Base-by-base conservation (phyloP, 345 rosid species). In the Euphorbia lathyris region DNA sequence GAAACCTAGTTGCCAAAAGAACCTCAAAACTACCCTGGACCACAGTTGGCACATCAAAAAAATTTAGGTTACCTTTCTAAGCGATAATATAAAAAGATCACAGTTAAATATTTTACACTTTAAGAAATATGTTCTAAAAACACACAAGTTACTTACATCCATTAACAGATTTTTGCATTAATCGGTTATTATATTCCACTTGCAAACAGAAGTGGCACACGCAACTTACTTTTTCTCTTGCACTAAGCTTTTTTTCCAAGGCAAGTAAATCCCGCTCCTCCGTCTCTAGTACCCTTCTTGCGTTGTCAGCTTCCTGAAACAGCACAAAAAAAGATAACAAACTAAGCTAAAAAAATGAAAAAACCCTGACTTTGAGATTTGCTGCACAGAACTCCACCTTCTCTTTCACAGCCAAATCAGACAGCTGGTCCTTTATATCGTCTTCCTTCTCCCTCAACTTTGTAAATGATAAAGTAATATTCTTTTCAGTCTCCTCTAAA, bases 161-260 rank as follows among this genome's bases (percentile, higher is more conserved):
- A 52, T 59, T 26, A 36, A 48, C 63, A 57, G 38, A 43, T 13
- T 42, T 38, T 56, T 63, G 40, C 30, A 59, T 11, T 58, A 52
- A 23, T 52, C 34, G 13, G 19, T n/a, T 40, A 4, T n/a, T 62
- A 27, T 43, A 27, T 52, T 36, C 10, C 36, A 22, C 32, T 34
- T 53, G 58, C 57, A 62, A 51, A 29, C 67, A 50, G 6, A 52
- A 9, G 52, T 45, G 67, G 67, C 72, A 69, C 25, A 25, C 29
- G 43, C 7, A 66, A 72, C 92, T 89, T 77, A 89, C 97, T 82
- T 80, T 83, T 78, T 90, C 95, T 74, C 90, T 86, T n/a, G 66
- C 77, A 74, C 70, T 71, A 65, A 94, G 90, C 81, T 82, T 87
- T 74, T 88, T 84, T 85, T 90, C 95, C 81, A 86, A 72, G 34